Conservation (phyloP, 2,329 filamentous ascomycete genomes). For the Botryotinia calthae region DNA sequence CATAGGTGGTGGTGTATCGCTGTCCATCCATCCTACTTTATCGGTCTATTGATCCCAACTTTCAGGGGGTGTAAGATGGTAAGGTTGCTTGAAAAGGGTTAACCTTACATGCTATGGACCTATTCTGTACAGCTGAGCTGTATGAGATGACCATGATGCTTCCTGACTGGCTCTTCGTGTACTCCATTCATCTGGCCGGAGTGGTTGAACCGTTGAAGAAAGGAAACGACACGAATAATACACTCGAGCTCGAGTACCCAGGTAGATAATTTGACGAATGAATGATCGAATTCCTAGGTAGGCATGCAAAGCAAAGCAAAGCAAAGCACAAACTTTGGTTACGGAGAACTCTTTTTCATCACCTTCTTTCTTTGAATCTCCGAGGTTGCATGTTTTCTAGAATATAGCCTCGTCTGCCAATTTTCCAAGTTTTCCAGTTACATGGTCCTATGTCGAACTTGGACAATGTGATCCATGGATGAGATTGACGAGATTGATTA, state of each 20-base stretch:
- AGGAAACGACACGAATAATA: neutral
- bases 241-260: neutral
- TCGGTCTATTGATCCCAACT: slow-evolving; percentile 6
- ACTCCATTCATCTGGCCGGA: neutral
- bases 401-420: neutral
- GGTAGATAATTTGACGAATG: slow-evolving; percentile 12
- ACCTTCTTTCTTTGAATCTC: slow-evolving; percentile 1
- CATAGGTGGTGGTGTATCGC: slow-evolving; percentile 4
- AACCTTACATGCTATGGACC: slow-evolving; percentile 2
- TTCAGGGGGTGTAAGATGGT: slow-evolving; percentile 4
- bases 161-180: neutral
- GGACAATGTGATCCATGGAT: neutral
- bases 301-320: slow-evolving; percentile 1
- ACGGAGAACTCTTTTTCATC: slow-evolving; percentile 2
- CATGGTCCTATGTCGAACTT: neutral
- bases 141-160: neutral
- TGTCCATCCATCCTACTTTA: neutral
- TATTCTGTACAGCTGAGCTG: neutral
- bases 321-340: neutral
- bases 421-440: neutral
- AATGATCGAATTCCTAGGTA: neutral
- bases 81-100: slow-evolving; percentile 4
- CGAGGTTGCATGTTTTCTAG: neutral
- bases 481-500: neutral
- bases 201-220: neutral